Base-by-base conservation (phyloP, 768 basidiomycete genomes). In the Tremella mesenterica region DNA sequence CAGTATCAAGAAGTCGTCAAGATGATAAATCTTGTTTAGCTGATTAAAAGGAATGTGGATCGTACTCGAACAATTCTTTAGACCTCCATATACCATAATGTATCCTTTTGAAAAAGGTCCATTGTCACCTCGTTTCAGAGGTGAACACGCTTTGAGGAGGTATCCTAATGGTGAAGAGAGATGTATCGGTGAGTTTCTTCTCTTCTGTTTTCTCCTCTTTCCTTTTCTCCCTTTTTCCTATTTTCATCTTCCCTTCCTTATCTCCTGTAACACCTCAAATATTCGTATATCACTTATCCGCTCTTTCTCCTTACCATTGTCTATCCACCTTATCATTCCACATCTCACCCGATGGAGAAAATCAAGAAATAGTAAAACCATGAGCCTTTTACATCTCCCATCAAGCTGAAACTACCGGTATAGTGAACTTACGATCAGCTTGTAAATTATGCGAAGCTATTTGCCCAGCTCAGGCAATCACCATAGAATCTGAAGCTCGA, bases 381-480 rank as follows among this genome's bases (percentile, higher is more conserved):
- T 36, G 33, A 36, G 33, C 10, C 10, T 36, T 36, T 36, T 18
- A 36, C 10, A 10, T 36, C 33, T 10, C 33, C 33, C 33, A 10
- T 10, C 18, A 10, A 36, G 12, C 33, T 10, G 33, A 36, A 18
- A 36, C 12, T 18, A 36, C n/a, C 43, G 23, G 44, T 23, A 6
- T 6, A 45, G 21, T 16, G 44, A 4, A 18, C 6, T 16, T 45
- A 5, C 21, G 7, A 45, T 23, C 63, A 96, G 93, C 95, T 26
- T 99, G 95, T 77, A 97, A 97, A 75, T 82, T 99, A 20, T 99
- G 95, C 69, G 95, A 97, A 75, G 93, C 95, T 33, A 99, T 99
- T 67, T 99, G 95, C 73, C 95, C 95, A 29, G 95, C 95, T 25
- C 95, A 96, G 73, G 95, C 95, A 26, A 99, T 99, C 71, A 97